Percentiles rank a stretch among this genome's conserved stretches.
These are phyloP conservation scores for Agaricus subrufescens DNA, from an alignment of 768 basidiomycete genomes.

Conservation along the genomic window DNA sequence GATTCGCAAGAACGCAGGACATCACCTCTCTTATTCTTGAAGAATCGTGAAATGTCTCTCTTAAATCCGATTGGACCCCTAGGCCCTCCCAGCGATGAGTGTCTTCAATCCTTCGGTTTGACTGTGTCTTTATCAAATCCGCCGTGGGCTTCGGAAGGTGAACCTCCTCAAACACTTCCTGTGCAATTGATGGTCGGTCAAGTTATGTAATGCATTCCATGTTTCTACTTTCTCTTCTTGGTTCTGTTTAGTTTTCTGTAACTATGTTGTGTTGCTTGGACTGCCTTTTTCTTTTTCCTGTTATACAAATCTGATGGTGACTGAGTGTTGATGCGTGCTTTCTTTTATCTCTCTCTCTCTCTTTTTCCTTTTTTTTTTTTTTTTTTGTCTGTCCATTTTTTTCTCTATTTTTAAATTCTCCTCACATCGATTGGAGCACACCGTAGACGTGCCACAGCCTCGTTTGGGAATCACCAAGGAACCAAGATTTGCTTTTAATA, in stretches of 20 bases:
- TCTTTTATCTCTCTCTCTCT: slow-evolving; percentile 15
- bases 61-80: not conserved
- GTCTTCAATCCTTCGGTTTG: not conserved
- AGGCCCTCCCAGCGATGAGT: not conserved
- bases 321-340: slow-evolving; percentile 10
- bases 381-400: not conserved
- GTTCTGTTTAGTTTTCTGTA: slow-evolving; percentile 7
- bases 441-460: slow-evolving; percentile 1
- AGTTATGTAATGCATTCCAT: slow-evolving; percentile 3
- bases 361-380: slow-evolving; percentile 16
- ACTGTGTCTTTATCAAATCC: not conserved
- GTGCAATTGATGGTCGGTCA: not conserved
- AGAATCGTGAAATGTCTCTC: not conserved
- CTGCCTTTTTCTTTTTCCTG: not conserved
- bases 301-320: slow-evolving; percentile 7
- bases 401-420: slow-evolving; percentile 19
- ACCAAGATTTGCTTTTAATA: not conserved
- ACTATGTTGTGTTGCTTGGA: slow-evolving; percentile 7
- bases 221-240: slow-evolving; percentile 5
- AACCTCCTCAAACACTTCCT: not conserved
- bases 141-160: slow-evolving; percentile 4
- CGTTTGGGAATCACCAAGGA: slow-evolving; percentile 4
- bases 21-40: slow-evolving; percentile 1
- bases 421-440: slow-evolving; percentile 5
- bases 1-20: not conserved